These are phyloP conservation scores for Monosporascus sp. DNA, from an alignment of 2,329 filamentous ascomycete genomes.

Conservation along the genomic window DNA sequence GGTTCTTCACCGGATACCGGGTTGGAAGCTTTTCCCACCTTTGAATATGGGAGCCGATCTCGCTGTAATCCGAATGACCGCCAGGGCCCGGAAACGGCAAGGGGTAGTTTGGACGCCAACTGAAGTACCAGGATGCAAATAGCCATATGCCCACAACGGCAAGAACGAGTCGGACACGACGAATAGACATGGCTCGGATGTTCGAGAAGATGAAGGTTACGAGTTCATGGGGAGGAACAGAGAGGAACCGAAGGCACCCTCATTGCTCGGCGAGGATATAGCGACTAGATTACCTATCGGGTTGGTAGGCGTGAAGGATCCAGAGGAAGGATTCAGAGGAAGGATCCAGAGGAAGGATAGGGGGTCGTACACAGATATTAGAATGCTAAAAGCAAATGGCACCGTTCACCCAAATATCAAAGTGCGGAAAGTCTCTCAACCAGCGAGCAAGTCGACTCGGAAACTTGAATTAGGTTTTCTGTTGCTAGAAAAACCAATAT, in stretches of 20 bases:
- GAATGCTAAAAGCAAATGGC: too few relatives aligned
- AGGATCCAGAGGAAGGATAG: too few relatives aligned
- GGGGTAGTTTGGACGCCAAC: slow-evolving; percentile 13
- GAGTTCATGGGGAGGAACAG: neutral
- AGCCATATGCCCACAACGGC: slow-evolving; percentile 24
- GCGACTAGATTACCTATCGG: neutral
- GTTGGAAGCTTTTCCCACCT: slow-evolving; percentile 31
- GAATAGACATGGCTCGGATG: slow-evolving; percentile 19
- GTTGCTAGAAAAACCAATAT: too few relatives aligned
- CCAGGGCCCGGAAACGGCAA: slow-evolving; percentile 9
- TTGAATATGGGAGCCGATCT: too few relatives aligned
- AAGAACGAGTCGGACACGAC: slow-evolving; percentile 24
- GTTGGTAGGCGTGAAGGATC: too few relatives aligned
- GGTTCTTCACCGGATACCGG: slow-evolving; percentile 27
- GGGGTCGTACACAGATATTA: too few relatives aligned
- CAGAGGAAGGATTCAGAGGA: too few relatives aligned
- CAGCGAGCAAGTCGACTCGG: too few relatives aligned
- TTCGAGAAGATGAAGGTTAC: neutral
- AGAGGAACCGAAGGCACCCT: neutral
- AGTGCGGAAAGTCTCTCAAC: too few relatives aligned
- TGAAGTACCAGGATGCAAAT: slow-evolving; percentile 27
- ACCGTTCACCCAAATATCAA: too few relatives aligned
- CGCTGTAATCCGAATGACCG: neutral
- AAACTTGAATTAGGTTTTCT: too few relatives aligned
- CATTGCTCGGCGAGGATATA: neutral